Base-by-base conservation (phyloP, 257 asterid species). In the Solanum tarapatanum region DNA sequence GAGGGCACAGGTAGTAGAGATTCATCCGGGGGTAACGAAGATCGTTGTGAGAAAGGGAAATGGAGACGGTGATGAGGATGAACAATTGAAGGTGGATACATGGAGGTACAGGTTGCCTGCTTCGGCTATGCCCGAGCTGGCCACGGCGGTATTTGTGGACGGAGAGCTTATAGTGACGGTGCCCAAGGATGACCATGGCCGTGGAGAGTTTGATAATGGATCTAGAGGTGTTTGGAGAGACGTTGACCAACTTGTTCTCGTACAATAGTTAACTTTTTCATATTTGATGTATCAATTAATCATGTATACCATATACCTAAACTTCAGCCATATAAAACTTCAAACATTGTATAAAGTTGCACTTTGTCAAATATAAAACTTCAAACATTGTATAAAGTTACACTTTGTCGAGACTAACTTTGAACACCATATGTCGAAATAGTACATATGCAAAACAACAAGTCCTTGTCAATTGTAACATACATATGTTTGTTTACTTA, bases 1-100 rank as follows among this genome's bases (percentile, higher is more conserved):
- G 6, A 91, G 84, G 85, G 94, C 93, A 77, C 95, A 90, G 41
- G 93, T 94, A 0, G 95, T 92, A 76, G 97, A 94, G 92, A 94
- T 94, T 58, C 92, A 91, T 84, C 98, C 97, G 0, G 96, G 97
- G 23, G 92, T 94, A 70, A 86, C 93, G 83, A 94, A 94, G 93
- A 89, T 94, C 84, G 93, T 93, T 35, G 90, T 94, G 24, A 89
- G 94, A 89, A 90, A 88, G 41, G 88, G 75, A 19, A 35, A 51
- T 13, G 86, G 30, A 19, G 66, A 19, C n/a, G 80, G 58, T 39
- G 83, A 13, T 39, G 83, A 21, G 12, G 84, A 69, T 77, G 84
- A 83, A 51, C 48, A 91, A 70, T 75, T 94, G 92, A 87, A 90
- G 68, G 48, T 94, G 3, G 96, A 93, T 87, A 87, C 91, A 23